Evolutionary conservation across 331 rosid genomes (phyloP), one percentile per base, ranked within the genome.

Genomic region (Stylosanthes scabra): DNA sequence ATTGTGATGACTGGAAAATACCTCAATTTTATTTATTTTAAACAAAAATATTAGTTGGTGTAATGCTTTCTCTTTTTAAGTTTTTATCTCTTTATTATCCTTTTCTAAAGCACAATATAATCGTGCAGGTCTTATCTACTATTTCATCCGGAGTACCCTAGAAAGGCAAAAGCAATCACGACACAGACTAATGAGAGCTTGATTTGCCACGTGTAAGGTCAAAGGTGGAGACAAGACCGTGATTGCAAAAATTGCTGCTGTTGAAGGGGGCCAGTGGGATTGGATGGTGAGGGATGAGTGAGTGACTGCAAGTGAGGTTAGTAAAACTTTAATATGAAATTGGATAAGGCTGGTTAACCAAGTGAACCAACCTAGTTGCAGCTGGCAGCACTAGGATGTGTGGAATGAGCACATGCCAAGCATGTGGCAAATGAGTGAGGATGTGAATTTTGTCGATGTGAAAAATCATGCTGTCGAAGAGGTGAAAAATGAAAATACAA

Each of bases 321-420:
- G 14, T 9, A 7, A 0, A 25, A 41, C 63, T 62, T 27, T 14
- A 71, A 71, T 56, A 78, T 58, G 84, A 76, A 82, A 82, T 5
- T 82, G 93, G 90, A 88, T 88, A 86, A 86, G 87, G 86, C 82
- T 81, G 20, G 75, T 41, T n/a, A 74, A 71, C 69, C 56, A 69
- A 83, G 78, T 63, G 81, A 79, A 78, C 67, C 65, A 75, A 78
- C 78, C 25, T 12, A 16, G 11, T 10, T 71, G 85, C 84, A 86
- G 91, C 87, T 80, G 89, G 90, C 87, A 62, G 34, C 81, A 55
- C 78, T 59, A 62, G 76, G 8, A 37, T 9, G 3, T 42, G 65
- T 59, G 72, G 72, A 65, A 63, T 74, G 78, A 78, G 80, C 87
- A 85, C 92, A 76, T 86, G 87, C 85, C 34, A 3, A 7, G 63